Conservation (phyloP, 2,329 filamentous ascomycete genomes). For the Elsinoe necatrix region DNA sequence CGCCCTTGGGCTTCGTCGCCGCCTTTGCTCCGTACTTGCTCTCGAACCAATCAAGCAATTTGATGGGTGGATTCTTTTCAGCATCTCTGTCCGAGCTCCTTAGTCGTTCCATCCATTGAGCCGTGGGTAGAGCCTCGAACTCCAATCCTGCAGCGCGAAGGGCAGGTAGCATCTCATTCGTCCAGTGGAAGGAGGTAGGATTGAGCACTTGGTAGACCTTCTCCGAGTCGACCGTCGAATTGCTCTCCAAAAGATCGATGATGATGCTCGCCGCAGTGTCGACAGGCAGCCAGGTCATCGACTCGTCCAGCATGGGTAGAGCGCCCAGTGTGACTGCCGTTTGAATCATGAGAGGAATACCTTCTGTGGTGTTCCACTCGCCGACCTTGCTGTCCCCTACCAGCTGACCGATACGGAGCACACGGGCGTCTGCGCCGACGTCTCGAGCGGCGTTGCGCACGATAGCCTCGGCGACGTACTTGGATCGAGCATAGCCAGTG, state of each 20-base stretch:
- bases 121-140: constrained; percentile 21
- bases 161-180: constrained; percentile 44
- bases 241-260: constrained; percentile 15
- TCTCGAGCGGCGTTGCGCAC: constrained; percentile 18
- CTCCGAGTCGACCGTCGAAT: not conserved
- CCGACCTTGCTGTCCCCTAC: constrained; percentile 40
- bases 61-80: constrained; percentile 27
- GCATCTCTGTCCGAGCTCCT: constrained; percentile 22
- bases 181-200: constrained; percentile 43
- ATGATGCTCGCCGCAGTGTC: constrained; percentile 16
- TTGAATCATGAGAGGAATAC: constrained; percentile 43
- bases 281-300: constrained; percentile 17
- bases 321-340: constrained; percentile 40
- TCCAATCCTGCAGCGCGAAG: constrained; percentile 26
- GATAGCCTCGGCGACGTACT: constrained; percentile 22
- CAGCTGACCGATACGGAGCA: constrained; percentile 37
- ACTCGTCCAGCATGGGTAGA: constrained; percentile 38
- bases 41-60: constrained; percentile 27
- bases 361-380: constrained; percentile 44
- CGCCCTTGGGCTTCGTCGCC: not conserved
- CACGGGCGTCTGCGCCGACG: constrained; percentile 22
- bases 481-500: constrained; percentile 23
- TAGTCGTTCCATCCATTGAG: constrained; percentile 24
- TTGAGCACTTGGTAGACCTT: constrained; percentile 38
- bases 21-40: constrained; percentile 23